A percentile compares a stretch with the other conserved stretches of the same genome.
These are phyloP conservation scores for Mycena sp. DNA, from an alignment of 1,284 basidiomycete genomes.

Conservation along the genomic window DNA sequence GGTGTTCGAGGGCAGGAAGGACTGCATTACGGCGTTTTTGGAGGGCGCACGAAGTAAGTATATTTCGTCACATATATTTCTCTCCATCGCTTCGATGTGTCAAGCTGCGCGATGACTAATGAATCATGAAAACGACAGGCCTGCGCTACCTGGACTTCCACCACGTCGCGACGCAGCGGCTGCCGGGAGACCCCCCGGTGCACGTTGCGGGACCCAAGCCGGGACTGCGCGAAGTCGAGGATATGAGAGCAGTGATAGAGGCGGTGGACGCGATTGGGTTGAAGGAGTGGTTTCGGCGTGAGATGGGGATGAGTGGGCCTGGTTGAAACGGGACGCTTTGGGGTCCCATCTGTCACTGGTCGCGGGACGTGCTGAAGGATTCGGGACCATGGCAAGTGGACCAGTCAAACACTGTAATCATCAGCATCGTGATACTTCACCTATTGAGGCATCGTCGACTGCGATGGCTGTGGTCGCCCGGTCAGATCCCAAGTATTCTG, in stretches of 20 bases:
- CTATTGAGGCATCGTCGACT: no score
- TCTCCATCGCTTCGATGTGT: no score
- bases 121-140: slow-evolving; percentile 37
- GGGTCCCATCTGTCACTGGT: no score
- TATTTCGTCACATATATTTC: no score
- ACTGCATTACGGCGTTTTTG: slow-evolving; percentile 45
- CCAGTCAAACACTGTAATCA: no score
- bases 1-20: slow-evolving; percentile 47
- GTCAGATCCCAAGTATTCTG: no score
- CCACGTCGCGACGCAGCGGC: slow-evolving; percentile 48
- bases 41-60: slow-evolving; percentile 44
- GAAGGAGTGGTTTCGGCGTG: slow-evolving; percentile 49
- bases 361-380: no score
- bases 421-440: no score
- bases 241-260: slow-evolving; percentile 44
- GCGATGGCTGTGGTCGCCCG: no score
- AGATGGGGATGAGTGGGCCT: slow-evolving; percentile 44
- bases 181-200: slow-evolving; percentile 22
- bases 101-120: no score
- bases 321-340: no score
- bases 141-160: slow-evolving; percentile 53
- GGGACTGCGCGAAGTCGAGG: slow-evolving; percentile 46
- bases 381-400: no score
- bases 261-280: slow-evolving; percentile 43
- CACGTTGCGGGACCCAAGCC: slow-evolving; percentile 37